These are phyloP conservation scores for Picea abies DNA, from an alignment of 83 land plant genomes.

Conservation along the genomic window DNA sequence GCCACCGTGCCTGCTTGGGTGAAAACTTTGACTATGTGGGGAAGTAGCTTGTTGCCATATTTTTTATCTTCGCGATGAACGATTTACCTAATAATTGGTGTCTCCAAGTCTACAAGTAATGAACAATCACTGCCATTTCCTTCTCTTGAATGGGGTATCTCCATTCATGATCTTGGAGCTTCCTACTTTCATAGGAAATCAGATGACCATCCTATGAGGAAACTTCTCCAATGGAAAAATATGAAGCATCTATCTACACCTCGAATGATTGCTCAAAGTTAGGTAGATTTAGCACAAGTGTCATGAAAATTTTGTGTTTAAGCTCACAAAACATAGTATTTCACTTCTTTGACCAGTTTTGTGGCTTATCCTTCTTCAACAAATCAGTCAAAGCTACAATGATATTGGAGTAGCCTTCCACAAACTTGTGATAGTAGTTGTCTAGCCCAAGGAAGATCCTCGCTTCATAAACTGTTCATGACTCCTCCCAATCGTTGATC, in stretches of 20 bases:
- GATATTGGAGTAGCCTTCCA: too few species aligned
- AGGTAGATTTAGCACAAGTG: too few species aligned
- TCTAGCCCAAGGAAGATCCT: neutral
- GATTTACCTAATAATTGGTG: conserved; percentile 1
- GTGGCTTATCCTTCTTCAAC: too few species aligned
- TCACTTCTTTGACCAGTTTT: neutral
- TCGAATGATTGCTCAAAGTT: too few species aligned
- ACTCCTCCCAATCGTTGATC: neutral
- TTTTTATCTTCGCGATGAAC: conserved; percentile 1
- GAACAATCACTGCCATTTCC: neutral
- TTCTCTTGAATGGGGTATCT: neutral
- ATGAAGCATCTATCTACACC: too few species aligned
- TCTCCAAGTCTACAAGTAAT: neutral
- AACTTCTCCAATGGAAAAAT: too few species aligned
- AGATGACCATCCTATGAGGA: neutral
- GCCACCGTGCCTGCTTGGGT: neutral
- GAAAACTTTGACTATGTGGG: too few species aligned
- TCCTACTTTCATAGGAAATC: neutral
- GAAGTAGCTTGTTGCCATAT: conserved; percentile 12
- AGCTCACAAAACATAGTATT: neutral
- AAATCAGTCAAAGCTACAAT: too few species aligned
- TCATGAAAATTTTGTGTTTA: too few species aligned
- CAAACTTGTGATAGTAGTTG: too few species aligned
- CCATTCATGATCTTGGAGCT: too few species aligned
- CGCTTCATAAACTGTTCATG: neutral